These are phyloP conservation scores for Leishmania turanica DNA, from an alignment of 208 protist genomes.

Conservation along the genomic window DNA sequence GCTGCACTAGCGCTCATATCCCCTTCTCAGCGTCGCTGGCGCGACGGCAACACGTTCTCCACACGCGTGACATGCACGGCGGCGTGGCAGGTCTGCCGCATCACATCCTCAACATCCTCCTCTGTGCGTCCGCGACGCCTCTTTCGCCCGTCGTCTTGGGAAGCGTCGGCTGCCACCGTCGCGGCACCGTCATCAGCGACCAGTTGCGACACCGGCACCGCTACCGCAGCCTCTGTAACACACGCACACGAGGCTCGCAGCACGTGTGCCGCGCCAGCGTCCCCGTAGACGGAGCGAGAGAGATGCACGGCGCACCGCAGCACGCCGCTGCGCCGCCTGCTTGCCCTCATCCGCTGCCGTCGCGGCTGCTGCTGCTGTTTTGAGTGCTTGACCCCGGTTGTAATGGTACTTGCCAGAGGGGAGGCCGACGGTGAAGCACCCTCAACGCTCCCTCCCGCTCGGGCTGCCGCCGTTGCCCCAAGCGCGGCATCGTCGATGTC, in stretches of 20 bases:
- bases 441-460: not conserved
- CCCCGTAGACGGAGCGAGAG: slow-evolving; percentile 29
- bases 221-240: slow-evolving; percentile 12
- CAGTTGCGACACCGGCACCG: slow-evolving; percentile 10
- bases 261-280: slow-evolving; percentile 24
- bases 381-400: not conserved
- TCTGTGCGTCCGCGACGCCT: not conserved
- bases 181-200: not conserved
- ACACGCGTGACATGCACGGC: slow-evolving; percentile 28
- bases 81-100: slow-evolving; percentile 19
- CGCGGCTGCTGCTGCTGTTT: not conserved
- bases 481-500: not conserved
- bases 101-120: not conserved
- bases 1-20: not conserved
- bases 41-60: slow-evolving; percentile 28
- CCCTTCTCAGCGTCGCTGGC: slow-evolving; percentile 1
- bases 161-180: not conserved
- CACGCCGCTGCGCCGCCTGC: slow-evolving; percentile 23
- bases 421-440: not conserved
- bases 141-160: not conserved
- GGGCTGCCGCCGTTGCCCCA: not conserved
- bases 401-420: not conserved
- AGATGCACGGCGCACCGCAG: slow-evolving; percentile 35
- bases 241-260: slow-evolving; percentile 37
- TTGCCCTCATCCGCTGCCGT: slow-evolving; percentile 3